phyloP scores from a whole-genome alignment of 1,139 yeast genomes.

The Protomyces macrosporus region DNA sequence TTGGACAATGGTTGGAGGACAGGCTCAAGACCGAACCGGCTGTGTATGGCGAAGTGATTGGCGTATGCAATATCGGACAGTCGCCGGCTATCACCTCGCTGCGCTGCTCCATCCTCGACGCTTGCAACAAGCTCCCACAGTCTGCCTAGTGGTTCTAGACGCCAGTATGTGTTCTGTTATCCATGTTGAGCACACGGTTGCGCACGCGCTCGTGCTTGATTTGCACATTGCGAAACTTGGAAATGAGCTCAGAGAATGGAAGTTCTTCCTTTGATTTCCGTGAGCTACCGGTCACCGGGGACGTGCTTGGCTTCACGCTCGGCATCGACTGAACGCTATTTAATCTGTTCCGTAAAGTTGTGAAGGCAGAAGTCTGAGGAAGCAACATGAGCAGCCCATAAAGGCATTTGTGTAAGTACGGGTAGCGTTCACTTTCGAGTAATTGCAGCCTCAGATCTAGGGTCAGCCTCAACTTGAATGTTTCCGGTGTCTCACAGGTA shows the following conservation, averaged over 20 bases:
- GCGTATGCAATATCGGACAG: background rate
- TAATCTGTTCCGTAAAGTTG: conserved; percentile 69
- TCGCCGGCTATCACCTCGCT: background rate
- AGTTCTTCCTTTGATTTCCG: conserved; percentile 31
- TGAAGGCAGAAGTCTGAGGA: conserved; percentile 94
- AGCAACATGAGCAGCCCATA: conserved; percentile 90
- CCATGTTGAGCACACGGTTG: background rate
- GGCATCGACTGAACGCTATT: conserved; percentile 50
- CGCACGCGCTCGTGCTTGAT: conserved; percentile 47
- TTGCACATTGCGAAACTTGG: conserved; percentile 57
- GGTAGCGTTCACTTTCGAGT: conserved; percentile 77
- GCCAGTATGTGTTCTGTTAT: background rate
- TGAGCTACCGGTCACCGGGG: conserved; percentile 22
- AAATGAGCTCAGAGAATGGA: conserved; percentile 54
- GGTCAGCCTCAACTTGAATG: background rate
- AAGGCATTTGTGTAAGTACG: conserved; percentile 75
- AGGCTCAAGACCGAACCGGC: background rate
- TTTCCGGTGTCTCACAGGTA: conserved; percentile 46
- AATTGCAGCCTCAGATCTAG: conserved; percentile 64
- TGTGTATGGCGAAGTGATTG: background rate
- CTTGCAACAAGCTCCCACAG: background rate
- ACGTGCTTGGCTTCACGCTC: conserved; percentile 32
- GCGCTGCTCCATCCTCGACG: background rate
- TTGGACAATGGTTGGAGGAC: background rate
- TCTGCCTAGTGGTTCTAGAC: background rate